These are phyloP conservation scores for Adansonia madagascariensis DNA, from an alignment of 441 rosid species.

Conservation along the genomic window DNA sequence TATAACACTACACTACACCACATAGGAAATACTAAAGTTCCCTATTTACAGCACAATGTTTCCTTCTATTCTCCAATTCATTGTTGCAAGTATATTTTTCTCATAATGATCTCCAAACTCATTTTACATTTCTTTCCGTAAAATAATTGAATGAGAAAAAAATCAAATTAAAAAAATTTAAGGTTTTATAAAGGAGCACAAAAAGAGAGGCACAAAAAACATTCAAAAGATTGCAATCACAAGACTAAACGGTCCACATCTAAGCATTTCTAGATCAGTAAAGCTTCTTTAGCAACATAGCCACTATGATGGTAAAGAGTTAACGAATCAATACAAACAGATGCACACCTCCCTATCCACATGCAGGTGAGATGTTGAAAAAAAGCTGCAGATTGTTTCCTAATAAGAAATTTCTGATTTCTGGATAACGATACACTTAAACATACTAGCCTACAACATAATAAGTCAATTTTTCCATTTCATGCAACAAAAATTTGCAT, in stretches of 20 bases:
- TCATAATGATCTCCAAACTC: not conserved
- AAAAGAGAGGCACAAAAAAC: not conserved
- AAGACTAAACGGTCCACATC: constrained; percentile 2
- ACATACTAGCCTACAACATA: not conserved
- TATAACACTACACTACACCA: not conserved
- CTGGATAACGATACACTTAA: not conserved
- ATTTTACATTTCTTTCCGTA: not conserved
- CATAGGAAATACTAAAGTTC: constrained; percentile 13
- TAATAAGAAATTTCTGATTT: not conserved
- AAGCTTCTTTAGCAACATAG: not conserved
- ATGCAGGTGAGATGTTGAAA: not conserved
- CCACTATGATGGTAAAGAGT: not conserved
- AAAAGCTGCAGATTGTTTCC: not conserved
- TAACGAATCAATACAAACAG: not conserved
- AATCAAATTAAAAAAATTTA: not conserved
- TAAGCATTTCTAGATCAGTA: not conserved
- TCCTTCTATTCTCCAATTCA: constrained; percentile 11
- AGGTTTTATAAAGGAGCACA: not conserved
- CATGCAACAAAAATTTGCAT: not conserved
- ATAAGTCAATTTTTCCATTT: not conserved
- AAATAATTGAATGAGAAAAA: not conserved
- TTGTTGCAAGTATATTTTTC: not conserved
- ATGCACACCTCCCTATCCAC: not conserved
- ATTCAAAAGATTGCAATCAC: not conserved
- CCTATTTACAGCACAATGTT: not conserved